Base-by-base conservation (phyloP, 2,329 filamentous ascomycete species). In the Aspergillus ochraceoroseus region DNA sequence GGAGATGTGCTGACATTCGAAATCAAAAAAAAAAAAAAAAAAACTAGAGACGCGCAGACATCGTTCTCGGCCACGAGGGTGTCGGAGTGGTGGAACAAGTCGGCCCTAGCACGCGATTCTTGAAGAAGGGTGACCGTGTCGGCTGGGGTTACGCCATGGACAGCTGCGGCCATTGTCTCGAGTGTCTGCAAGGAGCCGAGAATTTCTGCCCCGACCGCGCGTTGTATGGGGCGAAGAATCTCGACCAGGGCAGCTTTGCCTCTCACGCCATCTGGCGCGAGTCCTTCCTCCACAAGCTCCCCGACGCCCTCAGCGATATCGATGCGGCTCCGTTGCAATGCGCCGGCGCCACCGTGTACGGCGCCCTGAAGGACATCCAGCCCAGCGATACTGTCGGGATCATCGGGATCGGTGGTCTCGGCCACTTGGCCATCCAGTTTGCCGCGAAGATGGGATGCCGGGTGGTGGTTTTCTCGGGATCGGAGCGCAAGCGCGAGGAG, bases 401-500 rank as follows among this genome's bases (percentile, higher is more conserved):
- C 32, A 70, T 85, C 11, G 83, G 84, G 2, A 67, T 87, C 5
- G 84, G 84, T 13, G 83, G 83, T 0, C 67, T 87, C 0, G 83
- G 83, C 0, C 83, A 88, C 54, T 79, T 87, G 46, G 84, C 76
- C 0, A 63, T 88, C 15, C 72, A 85, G 50, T 85, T 76, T 57
- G 79, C 83, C 0, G 76, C 75, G 47, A 83, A 83, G 1, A 70
- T 88, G 1, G 81, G 81, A n/a, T 81, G 79, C 20, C 78, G 84
- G 25, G 62, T 64, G 9, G 59, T 63, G 11, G 59, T 57, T 1
- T 38, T 61, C 5, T 60, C 56, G 2, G 52, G 55, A 26, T 51
- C 54, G 5, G 51, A 54, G 18, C 39, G 49, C 12, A 61, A 62
- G 45, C 49, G 53, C 1, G 41, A 57, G 17, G 54, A 57, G 29